phyloP scores from a whole-genome alignment of 129 eudicot species.

The Helianthus tuberosus region DNA sequence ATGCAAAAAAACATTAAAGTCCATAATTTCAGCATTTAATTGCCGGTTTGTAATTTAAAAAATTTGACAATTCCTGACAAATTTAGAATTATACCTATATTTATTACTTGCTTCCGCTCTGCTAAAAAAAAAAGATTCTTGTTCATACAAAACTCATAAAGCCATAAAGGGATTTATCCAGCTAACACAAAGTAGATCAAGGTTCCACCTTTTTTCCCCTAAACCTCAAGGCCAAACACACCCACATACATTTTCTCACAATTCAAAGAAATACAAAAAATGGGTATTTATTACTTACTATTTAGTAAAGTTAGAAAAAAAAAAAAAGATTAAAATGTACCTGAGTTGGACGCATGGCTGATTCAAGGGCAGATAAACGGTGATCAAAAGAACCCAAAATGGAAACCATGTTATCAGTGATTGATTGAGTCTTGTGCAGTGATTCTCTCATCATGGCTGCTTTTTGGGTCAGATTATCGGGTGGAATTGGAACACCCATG shows the following conservation, averaged over 20 bases:
- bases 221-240: no score
- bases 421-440: constrained; percentile 68
- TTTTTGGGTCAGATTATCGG: constrained; percentile 66
- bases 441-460: constrained; percentile 84
- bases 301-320: constrained; percentile 1
- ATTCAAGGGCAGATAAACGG: constrained; percentile 90
- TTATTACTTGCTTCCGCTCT: no score
- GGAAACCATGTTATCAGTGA: constrained; percentile 76
- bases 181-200: background rate
- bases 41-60: no score
- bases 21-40: no score
- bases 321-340: constrained; percentile 14
- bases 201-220: no score
- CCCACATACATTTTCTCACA: no score
- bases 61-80: no score
- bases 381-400: constrained; percentile 91
- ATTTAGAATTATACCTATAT: no score
- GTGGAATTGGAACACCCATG: constrained; percentile 53
- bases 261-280: background rate
- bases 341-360: constrained; percentile 99
- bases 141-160: no score
- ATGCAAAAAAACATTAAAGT: no score
- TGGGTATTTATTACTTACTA: background rate
- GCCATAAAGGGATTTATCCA: no score
- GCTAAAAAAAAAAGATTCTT: no score